Base-by-base conservation (phyloP, 2,329 filamentous ascomycete species). In the Neobulgaria alba region DNA sequence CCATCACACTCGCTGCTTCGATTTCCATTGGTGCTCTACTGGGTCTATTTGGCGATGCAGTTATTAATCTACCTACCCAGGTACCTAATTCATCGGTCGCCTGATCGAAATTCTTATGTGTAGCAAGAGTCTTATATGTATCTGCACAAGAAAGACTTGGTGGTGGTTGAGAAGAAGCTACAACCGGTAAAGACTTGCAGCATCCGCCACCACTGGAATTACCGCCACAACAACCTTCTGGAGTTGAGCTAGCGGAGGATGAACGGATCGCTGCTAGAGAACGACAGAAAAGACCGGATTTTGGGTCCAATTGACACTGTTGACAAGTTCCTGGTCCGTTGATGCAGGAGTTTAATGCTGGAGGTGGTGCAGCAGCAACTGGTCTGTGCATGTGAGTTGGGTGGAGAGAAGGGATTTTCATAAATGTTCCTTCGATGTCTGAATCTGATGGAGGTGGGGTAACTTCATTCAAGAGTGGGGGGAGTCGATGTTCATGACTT, bases 1-100 rank as follows among this genome's bases (percentile, higher is more conserved):
- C 82, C 84, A 89, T 88, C 40, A 89, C 86, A 60, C 83, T 88
- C 1, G 84, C 84, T 5, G 84, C 82, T 62, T 89, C 84, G 12
- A 89, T 82, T 59, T 89, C 84, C 53, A 88, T 78, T 1, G 83
- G 78, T 67, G 67, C 46, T 64, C 62, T 39, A 59, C 60, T 40
- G 59, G 57, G 37, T 63, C 63, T 51, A 40, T 51, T 42, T 39
- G 54, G 53, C 15, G 57, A 71, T 0, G 72, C 71, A 14, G 80
- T 79, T 56, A 77, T 75, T 12, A 89, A 72, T 60, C 81, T 81
- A 1, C 82, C 82, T 39, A 89, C 65, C 84, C 84, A 89, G 2
- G 75, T 76, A n/a, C 73, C 73, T 42, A 88, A 75, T 44, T 89
- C 82, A 50, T 85, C 79, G 18, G 74, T 79, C 5, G 84, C 84